phyloP scores from a whole-genome alignment of 78 protist species.

The Protostelium mycophagum region DNA sequence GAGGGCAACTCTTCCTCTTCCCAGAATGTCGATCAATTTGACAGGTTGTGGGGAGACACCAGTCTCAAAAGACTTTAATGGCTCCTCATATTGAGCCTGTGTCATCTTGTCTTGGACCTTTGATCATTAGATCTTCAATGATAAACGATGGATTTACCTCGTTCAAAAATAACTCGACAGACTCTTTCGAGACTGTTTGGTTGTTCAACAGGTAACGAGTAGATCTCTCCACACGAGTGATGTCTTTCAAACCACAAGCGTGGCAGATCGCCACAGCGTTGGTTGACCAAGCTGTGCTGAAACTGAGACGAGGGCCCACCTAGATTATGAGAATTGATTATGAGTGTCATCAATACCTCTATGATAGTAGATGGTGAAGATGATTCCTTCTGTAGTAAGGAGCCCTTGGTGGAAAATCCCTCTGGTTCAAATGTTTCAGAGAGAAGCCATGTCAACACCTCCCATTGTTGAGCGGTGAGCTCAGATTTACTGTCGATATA shows the following conservation, averaged over 20 bases:
- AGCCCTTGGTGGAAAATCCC: slow-evolving; percentile 4
- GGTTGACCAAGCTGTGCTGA: slow-evolving; percentile 77
- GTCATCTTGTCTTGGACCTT: slow-evolving; percentile 90
- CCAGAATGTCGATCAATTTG: slow-evolving; percentile 38
- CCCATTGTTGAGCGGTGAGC: slow-evolving; percentile 1
- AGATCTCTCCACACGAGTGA: slow-evolving; percentile 71
- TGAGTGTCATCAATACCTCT: neutral
- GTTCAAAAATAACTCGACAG: too few relatives aligned
- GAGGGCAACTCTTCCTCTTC: slow-evolving; percentile 66
- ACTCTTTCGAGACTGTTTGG: neutral
- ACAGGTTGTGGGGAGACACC: slow-evolving; percentile 38
- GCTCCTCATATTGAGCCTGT: slow-evolving; percentile 47
- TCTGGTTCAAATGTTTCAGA: slow-evolving; percentile 67
- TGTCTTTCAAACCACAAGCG: slow-evolving; percentile 33
- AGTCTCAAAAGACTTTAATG: slow-evolving; percentile 46
- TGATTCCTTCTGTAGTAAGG: slow-evolving; percentile 5
- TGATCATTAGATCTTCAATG: too few relatives aligned
- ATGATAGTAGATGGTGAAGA: neutral
- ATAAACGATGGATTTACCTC: too few relatives aligned
- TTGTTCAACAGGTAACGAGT: slow-evolving; percentile 49
- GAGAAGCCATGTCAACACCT: slow-evolving; percentile 35
- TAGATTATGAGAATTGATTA: slow-evolving; percentile 4
- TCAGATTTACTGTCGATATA: slow-evolving; percentile 17
- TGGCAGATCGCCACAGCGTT: slow-evolving; percentile 76
- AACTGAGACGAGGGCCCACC: slow-evolving; percentile 84